Evolutionary conservation across 495 filamentous ascomycete species (phyloP).

Genomic region (Hypoxylon lienhwacheense): DNA sequence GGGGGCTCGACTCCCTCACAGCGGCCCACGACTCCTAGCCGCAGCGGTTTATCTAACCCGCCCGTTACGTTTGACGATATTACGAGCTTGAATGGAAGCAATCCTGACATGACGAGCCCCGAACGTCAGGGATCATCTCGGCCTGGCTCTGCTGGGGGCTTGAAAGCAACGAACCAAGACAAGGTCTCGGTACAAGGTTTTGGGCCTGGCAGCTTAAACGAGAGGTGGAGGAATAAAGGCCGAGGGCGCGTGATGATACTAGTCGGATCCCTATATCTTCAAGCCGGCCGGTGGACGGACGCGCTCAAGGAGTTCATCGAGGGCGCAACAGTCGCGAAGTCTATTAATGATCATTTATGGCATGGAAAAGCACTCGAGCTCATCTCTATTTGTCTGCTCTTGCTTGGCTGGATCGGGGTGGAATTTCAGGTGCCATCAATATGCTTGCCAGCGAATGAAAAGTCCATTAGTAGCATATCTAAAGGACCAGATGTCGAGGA

Average conservation of each 20-base stretch:
- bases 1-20: conserved; percentile 53
- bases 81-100: conserved; percentile 46
- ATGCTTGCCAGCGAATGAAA: conserved; percentile 52
- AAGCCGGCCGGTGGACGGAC: conserved; percentile 86
- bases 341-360: conserved; percentile 89
- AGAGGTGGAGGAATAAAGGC: conserved; percentile 78
- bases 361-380: conserved; percentile 93
- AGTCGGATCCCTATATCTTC: conserved; percentile 82
- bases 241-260: conserved; percentile 79
- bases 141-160: conserved; percentile 40
- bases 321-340: conserved; percentile 72
- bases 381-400: conserved; percentile 75
- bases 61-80: conserved; percentile 77
- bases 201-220: conserved; percentile 69
- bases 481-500: conserved; percentile 54
- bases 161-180: conserved; percentile 64
- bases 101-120: conserved; percentile 36
- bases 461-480: conserved; percentile 44
- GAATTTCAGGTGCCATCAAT: conserved; percentile 77
- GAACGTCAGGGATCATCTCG: conserved; percentile 39
- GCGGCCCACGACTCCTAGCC: conserved; percentile 57
- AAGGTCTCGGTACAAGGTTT: conserved; percentile 83
- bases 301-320: conserved; percentile 85
- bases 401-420: conserved; percentile 81
- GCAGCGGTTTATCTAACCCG: conserved; percentile 55